Conservation (phyloP, 345 rosid species). For the Acer yangbiense region DNA sequence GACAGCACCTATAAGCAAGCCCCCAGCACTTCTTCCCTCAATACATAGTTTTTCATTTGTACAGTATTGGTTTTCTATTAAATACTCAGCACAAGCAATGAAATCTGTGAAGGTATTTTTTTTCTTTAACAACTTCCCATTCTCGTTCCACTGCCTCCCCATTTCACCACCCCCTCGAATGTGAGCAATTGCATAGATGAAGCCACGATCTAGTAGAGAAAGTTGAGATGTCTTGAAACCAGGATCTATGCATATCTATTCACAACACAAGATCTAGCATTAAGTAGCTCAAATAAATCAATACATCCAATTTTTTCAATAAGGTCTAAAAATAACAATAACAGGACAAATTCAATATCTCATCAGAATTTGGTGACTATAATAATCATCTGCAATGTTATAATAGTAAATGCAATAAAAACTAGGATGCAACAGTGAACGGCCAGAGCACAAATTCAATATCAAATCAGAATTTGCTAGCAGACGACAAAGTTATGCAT, state of each 20-base stretch:
- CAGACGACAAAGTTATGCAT: not conserved
- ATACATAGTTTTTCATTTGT: slow-evolving; percentile 81
- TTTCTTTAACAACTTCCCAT: slow-evolving; percentile 82
- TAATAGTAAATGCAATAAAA: no score
- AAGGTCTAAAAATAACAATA: no score
- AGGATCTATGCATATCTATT: slow-evolving; percentile 70
- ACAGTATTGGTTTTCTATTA: slow-evolving; percentile 65
- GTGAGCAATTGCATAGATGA: slow-evolving; percentile 83
- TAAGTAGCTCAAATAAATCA: no score
- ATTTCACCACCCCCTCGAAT: slow-evolving; percentile 98
- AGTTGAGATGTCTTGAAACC: slow-evolving; percentile 69
- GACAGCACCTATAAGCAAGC: slow-evolving; percentile 89
- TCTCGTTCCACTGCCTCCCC: slow-evolving; percentile 98
- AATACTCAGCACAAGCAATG: slow-evolving; percentile 75
- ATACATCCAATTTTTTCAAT: no score
- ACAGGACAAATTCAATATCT: not conserved
- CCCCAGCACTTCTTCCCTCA: slow-evolving; percentile 96
- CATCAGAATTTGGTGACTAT: not conserved
- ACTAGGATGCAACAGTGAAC: not conserved
- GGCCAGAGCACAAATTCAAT: not conserved
- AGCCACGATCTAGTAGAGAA: slow-evolving; percentile 89
- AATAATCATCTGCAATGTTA: no score
- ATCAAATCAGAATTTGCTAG: not conserved
- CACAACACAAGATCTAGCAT: slow-evolving; percentile 15
- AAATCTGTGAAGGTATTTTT: slow-evolving; percentile 91